phyloP scores from a whole-genome alignment of 192 early-diverging fungal genomes.

The Podila verticillata region DNA sequence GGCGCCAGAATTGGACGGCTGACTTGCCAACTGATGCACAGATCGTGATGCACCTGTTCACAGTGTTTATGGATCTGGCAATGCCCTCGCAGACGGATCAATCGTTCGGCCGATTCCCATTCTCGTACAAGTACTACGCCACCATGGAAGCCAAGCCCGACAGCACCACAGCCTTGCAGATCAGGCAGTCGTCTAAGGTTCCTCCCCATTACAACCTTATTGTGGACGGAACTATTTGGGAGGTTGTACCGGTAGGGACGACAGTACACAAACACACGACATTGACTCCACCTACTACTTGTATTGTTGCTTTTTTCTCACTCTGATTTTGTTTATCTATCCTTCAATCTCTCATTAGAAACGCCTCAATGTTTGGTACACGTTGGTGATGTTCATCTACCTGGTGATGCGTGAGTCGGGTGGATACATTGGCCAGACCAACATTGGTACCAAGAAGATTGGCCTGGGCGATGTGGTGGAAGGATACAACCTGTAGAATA shows the following conservation, averaged over 20 bases:
- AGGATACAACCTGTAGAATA: constrained; percentile 42
- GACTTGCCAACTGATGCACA: constrained; percentile 63
- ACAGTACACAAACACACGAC: background rate
- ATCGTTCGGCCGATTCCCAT: constrained; percentile 57
- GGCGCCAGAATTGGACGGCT: constrained; percentile 23
- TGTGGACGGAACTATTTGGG: constrained; percentile 62
- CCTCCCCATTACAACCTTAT: constrained; percentile 65
- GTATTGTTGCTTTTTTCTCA: background rate
- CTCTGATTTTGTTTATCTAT: background rate
- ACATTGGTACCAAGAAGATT: constrained; percentile 62
- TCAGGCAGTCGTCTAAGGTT: constrained; percentile 61
- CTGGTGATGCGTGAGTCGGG: constrained; percentile 63
- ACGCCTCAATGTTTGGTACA: constrained; percentile 53
- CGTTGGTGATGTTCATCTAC: constrained; percentile 61
- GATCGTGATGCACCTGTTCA: constrained; percentile 71
- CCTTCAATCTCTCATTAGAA: constrained; percentile 17
- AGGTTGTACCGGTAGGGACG: constrained; percentile 60
- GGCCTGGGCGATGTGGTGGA: constrained; percentile 62
- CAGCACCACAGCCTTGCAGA: constrained; percentile 57
- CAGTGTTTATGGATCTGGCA: constrained; percentile 65
- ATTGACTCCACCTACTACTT: background rate
- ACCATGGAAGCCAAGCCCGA: constrained; percentile 61
- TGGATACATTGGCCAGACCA: constrained; percentile 65
- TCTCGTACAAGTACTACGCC: constrained; percentile 64
- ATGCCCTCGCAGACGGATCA: constrained; percentile 57